These are phyloP conservation scores for Crithidia acanthocephali DNA, from an alignment of 208 protist species.

Conservation along the genomic window DNA sequence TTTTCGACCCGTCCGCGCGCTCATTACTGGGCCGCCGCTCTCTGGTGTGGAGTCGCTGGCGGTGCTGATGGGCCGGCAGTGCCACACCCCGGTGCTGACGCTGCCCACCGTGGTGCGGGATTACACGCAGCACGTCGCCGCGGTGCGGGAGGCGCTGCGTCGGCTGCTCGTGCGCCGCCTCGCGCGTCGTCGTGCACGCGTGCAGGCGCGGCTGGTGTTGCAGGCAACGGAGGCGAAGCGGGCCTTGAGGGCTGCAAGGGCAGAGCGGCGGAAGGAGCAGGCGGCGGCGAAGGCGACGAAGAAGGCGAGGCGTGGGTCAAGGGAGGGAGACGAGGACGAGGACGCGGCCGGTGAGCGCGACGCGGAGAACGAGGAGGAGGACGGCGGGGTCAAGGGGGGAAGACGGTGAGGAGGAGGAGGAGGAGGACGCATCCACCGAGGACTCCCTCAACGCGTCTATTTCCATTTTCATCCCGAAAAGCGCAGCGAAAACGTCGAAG, in stretches of 20 bases:
- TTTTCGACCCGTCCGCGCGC: slow-evolving; percentile 65
- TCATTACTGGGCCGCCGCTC: slow-evolving; percentile 89
- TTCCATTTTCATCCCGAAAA: slow-evolving; percentile 10
- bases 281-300: slow-evolving; percentile 14
- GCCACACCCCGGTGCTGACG: slow-evolving; percentile 67
- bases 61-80: slow-evolving; percentile 47
- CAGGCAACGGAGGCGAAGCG: slow-evolving; percentile 36
- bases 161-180: slow-evolving; percentile 57
- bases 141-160: slow-evolving; percentile 52
- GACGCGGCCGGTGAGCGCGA: slow-evolving; percentile 7
- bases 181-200: slow-evolving; percentile 55
- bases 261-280: slow-evolving; percentile 30
- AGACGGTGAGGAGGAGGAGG: background rate
- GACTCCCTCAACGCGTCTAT: slow-evolving; percentile 10
- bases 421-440: background rate
- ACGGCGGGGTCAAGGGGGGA: slow-evolving; percentile 18
- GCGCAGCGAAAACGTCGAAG: background rate
- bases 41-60: slow-evolving; percentile 63
- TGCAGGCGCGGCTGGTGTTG: slow-evolving; percentile 40
- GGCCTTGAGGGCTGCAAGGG: slow-evolving; percentile 19
- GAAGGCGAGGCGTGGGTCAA: background rate
- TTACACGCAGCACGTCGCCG: slow-evolving; percentile 56
- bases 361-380: slow-evolving; percentile 22
- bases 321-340: slow-evolving; percentile 4
- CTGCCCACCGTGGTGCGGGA: slow-evolving; percentile 43